Percentiles rank a stretch among this genome's conserved stretches.
These are phyloP conservation scores for Fistulina hepatica DNA, from an alignment of 1,284 basidiomycete species.

Conservation along the genomic window DNA sequence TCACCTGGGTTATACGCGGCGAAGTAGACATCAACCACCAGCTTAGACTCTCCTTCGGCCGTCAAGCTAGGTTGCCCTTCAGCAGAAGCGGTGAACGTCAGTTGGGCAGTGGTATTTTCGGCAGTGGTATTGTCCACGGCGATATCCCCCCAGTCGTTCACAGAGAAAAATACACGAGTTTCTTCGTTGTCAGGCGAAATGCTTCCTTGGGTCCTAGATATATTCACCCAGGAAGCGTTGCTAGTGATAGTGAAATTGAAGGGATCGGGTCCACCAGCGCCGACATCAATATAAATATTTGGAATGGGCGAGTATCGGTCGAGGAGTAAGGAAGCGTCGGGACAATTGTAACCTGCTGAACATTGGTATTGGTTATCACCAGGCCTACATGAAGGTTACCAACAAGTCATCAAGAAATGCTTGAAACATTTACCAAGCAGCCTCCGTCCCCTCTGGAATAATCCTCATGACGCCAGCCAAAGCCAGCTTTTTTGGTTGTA, in stretches of 20 bases:
- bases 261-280: conserved; percentile 45
- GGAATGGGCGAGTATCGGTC: conserved; percentile 44
- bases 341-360: conserved; percentile 29
- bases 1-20: conserved; percentile 26
- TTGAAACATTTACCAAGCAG: conserved; percentile 36
- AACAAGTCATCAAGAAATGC: background rate
- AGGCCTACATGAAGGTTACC: conserved; percentile 30
- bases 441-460: conserved; percentile 47
- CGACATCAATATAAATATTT: conserved; percentile 48
- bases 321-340: conserved; percentile 25
- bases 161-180: conserved; percentile 41
- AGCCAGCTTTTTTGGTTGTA: conserved; percentile 45
- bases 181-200: conserved; percentile 41
- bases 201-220: conserved; percentile 37
- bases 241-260: conserved; percentile 44
- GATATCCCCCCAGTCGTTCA: conserved; percentile 49
- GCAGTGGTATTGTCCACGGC: too few relatives aligned
- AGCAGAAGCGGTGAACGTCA: conserved; percentile 39
- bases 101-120: conserved; percentile 28
- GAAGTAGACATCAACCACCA: conserved; percentile 30
- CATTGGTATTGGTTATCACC: conserved; percentile 53
- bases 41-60: conserved; percentile 18
- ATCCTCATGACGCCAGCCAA: conserved; percentile 52
- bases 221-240: conserved; percentile 43
- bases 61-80: too few relatives aligned